Evolutionary conservation across 2,329 filamentous ascomycete species (phyloP).

Genomic region (Sclerotinia glacialis): DNA sequence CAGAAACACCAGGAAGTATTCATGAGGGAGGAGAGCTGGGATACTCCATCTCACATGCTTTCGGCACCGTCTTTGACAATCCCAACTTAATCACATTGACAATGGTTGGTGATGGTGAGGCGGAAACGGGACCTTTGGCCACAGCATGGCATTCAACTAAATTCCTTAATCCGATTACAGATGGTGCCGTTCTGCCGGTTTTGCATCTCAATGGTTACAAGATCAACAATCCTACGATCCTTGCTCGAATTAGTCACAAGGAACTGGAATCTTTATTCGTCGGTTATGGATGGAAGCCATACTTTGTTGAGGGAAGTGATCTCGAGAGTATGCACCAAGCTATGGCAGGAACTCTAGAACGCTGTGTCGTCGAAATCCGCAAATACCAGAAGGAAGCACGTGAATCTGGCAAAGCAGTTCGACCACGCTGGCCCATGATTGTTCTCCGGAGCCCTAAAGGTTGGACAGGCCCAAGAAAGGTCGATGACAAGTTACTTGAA

Average conservation of each 20-base stretch:
- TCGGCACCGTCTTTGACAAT: constrained; percentile 72
- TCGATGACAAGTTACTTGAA: constrained; percentile 67
- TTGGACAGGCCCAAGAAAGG: constrained; percentile 71
- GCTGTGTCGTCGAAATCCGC: constrained; percentile 67
- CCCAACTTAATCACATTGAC: constrained; percentile 72
- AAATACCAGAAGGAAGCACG: constrained; percentile 69
- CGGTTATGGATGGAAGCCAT: constrained; percentile 76
- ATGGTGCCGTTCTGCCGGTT: constrained; percentile 74
- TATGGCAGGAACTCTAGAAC: constrained; percentile 74
- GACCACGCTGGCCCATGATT: constrained; percentile 76
- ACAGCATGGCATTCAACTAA: constrained; percentile 82
- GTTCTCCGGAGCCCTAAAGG: constrained; percentile 75
- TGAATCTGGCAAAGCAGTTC: constrained; percentile 64
- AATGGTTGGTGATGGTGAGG: constrained; percentile 77
- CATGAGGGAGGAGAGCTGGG: constrained; percentile 80
- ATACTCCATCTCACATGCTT: constrained; percentile 78
- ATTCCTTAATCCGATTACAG: constrained; percentile 74
- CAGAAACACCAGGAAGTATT: constrained; percentile 72
- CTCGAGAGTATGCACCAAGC: constrained; percentile 75
- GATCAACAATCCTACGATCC: constrained; percentile 75
- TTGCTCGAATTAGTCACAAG: constrained; percentile 70
- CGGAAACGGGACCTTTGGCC: constrained; percentile 76
- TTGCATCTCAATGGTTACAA: constrained; percentile 82
- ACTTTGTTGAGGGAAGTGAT: constrained; percentile 76
- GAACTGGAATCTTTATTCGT: constrained; percentile 67